Conservation (phyloP, 2,329 filamentous ascomycete species). For the Sporothrix humicola region DNA sequence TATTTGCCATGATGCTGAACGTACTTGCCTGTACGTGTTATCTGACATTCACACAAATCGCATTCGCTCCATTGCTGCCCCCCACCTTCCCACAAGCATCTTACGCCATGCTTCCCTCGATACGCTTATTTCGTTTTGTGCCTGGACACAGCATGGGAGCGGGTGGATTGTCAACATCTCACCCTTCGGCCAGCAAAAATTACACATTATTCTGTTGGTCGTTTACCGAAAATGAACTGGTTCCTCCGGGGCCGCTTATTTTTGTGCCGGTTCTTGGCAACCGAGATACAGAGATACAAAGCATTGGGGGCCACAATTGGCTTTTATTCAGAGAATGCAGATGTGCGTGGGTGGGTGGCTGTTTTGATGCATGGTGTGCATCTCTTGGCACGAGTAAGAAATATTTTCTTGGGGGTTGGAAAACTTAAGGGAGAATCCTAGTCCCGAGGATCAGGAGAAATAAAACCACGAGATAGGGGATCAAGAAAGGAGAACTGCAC, state of each 20-base stretch:
- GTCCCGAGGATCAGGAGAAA: background rate
- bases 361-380: background rate
- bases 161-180: background rate
- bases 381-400: background rate
- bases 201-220: background rate
- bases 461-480: background rate
- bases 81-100: background rate
- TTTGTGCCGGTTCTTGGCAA: background rate
- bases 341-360: background rate
- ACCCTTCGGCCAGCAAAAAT: too few species aligned
- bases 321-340: background rate
- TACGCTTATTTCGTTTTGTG: background rate
- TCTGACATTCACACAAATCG: background rate
- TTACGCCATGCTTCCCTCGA: background rate
- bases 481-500: background rate
- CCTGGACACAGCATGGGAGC: constrained; percentile 12
- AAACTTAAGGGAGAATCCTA: background rate
- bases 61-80: background rate
- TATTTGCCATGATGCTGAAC: background rate
- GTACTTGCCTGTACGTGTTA: background rate
- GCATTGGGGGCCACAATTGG: background rate
- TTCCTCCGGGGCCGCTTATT: background rate
- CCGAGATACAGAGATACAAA: background rate
- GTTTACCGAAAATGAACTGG: background rate
- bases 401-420: background rate